Evolutionary conservation across 2,329 filamentous ascomycete species (phyloP).

Genomic region (Hymenoscyphus albidus): DNA sequence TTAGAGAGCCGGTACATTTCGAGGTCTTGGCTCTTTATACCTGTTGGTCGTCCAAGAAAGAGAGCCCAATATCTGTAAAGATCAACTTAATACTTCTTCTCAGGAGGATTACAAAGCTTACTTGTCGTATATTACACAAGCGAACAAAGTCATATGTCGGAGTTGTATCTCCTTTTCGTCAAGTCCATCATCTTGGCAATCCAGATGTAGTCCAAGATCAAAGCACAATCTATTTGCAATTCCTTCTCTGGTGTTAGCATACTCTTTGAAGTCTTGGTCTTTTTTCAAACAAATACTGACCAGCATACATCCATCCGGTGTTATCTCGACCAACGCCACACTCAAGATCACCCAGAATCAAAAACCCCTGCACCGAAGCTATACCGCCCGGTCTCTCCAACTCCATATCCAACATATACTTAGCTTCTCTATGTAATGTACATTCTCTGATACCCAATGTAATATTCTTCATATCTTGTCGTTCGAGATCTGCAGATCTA

Average conservation of each 20-base stretch:
- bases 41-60: conserved; percentile 50
- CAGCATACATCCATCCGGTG: conserved; percentile 52
- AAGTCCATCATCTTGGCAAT: conserved; percentile 41
- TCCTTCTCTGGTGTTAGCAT: conserved; percentile 15
- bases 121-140: conserved; percentile 51
- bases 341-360: conserved; percentile 51
- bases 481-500: conserved; percentile 46
- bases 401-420: conserved; percentile 51
- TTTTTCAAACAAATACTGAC: conserved; percentile 32
- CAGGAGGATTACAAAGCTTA: conserved; percentile 21
- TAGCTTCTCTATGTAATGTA: conserved; percentile 50
- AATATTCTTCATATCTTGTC: conserved; percentile 47
- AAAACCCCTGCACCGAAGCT: conserved; percentile 48
- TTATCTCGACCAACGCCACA: conserved; percentile 52
- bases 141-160: conserved; percentile 48
- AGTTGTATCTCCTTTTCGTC: conserved; percentile 45
- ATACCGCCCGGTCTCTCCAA: conserved; percentile 50
- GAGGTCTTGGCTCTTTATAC: conserved; percentile 51
- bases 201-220: conserved; percentile 47
- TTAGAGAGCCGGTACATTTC: conserved; percentile 46
- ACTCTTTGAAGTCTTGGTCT: background rate
- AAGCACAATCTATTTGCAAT: conserved; percentile 46
- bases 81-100: background rate
- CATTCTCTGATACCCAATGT: conserved; percentile 46
- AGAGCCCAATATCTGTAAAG: conserved; percentile 44